phyloP scores from a whole-genome alignment of 148 eudicot species.

The Gaultheria prostrata region DNA sequence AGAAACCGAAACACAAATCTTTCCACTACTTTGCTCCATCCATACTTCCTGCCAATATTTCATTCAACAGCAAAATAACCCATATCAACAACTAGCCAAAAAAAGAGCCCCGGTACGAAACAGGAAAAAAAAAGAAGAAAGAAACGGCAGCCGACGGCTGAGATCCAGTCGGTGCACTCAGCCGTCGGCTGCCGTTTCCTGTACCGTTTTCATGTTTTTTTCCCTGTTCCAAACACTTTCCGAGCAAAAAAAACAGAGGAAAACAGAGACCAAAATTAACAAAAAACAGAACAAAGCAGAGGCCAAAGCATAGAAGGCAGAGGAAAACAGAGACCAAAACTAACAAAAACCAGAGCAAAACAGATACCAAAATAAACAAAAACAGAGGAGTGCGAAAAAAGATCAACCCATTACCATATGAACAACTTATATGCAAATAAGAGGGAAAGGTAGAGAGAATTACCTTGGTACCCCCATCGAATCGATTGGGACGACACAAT shows the following conservation, averaged over 20 bases:
- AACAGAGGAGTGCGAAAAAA: background rate
- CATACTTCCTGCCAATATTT: constrained; percentile 50
- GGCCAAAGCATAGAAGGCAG: background rate
- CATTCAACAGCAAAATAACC: background rate
- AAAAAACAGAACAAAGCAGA: background rate
- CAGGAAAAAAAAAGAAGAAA: too few species aligned
- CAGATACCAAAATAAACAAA: too few species aligned
- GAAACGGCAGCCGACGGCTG: too few species aligned
- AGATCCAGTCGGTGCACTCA: too few species aligned
- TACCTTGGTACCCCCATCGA: constrained; percentile 61
- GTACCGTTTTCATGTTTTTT: too few species aligned
- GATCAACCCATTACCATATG: background rate
- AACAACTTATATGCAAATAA: background rate
- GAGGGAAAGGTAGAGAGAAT: background rate
- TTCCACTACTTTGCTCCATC: constrained; percentile 60
- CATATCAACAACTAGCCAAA: background rate
- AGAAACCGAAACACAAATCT: constrained; percentile 56
- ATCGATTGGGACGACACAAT: constrained; percentile 40
- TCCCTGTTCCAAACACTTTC: too few species aligned
- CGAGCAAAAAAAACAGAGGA: background rate
- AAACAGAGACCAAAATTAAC: background rate
- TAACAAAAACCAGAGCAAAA: too few species aligned
- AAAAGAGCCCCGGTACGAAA: too few species aligned
- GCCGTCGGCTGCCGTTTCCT: too few species aligned
- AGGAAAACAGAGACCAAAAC: background rate